Evolutionary conservation across 2,329 filamentous ascomycete genomes (phyloP).

Genomic region (Fusarium sp.): DNA sequence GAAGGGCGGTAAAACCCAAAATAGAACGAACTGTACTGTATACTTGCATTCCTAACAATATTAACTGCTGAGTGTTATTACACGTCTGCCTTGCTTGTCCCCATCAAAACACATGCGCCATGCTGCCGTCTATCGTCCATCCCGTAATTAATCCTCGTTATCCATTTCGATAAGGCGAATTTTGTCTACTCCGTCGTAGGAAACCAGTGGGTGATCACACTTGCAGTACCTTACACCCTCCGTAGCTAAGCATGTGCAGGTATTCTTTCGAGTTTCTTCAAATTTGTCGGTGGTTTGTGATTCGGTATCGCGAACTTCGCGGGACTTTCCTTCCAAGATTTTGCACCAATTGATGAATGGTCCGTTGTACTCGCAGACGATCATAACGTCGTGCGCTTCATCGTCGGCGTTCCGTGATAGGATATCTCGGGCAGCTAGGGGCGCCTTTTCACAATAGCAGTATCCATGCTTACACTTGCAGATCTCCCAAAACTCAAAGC

Average conservation of each 20-base stretch:
- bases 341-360: neutral
- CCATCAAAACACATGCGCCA: neutral
- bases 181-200: neutral
- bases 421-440: neutral
- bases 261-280: neutral
- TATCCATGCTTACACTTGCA: neutral
- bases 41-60: constrained; percentile 40
- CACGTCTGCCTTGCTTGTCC: constrained; percentile 25
- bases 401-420: neutral
- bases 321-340: neutral
- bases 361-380: neutral
- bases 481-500: neutral
- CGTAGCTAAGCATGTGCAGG: neutral
- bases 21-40: constrained; percentile 42
- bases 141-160: neutral
- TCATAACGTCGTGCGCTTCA: neutral
- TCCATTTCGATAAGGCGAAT: neutral
- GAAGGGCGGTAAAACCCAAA: constrained; percentile 41
- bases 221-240: neutral
- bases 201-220: neutral
- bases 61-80: constrained; percentile 41
- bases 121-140: neutral
- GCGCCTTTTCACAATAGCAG: neutral
- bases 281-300: neutral
- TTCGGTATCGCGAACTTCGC: neutral